Conservation (phyloP, 345 rosid genomes). For the Eucalyptus rudis region DNA sequence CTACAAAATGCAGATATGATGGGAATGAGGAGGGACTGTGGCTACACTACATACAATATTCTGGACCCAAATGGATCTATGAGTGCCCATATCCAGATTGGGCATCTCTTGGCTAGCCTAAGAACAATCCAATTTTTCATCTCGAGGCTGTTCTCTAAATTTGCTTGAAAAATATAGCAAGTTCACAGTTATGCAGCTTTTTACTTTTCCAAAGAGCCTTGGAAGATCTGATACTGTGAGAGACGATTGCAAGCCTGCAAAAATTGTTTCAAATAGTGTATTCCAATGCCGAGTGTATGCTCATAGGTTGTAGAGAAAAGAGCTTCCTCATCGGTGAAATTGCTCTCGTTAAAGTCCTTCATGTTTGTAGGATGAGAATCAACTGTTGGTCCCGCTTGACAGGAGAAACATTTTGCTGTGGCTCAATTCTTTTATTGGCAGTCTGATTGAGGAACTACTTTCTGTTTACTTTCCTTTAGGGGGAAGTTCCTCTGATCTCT, state of each 20-base stretch:
- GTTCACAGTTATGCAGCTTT: background rate
- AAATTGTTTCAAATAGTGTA: background rate
- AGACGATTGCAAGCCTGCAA: background rate
- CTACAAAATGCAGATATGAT: constrained; percentile 28
- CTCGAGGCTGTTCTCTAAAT: background rate
- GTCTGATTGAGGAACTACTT: background rate
- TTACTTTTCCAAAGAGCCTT: background rate
- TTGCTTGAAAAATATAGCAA: background rate
- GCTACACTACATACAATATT: constrained; percentile 64
- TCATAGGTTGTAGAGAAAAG: background rate
- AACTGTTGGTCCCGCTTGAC: background rate
- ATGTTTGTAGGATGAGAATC: background rate
- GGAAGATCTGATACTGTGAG: background rate
- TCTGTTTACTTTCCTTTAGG: background rate
- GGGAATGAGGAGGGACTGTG: constrained; percentile 67
- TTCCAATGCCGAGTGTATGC: background rate
- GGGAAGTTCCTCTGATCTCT: background rate
- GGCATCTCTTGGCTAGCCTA: constrained; percentile 25
- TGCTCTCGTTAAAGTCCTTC: background rate
- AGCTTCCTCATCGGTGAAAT: background rate
- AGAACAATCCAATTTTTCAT: background rate
- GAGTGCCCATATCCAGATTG: constrained; percentile 78
- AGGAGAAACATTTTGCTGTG: background rate
- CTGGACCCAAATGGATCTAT: constrained; percentile 72
- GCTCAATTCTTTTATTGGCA: background rate